A percentile compares a stretch with the other conserved stretches of the same genome.
These are phyloP conservation scores for Globisporangium rhizosaccharum DNA, from an alignment of 352 stramenopile species.

Conservation along the genomic window DNA sequence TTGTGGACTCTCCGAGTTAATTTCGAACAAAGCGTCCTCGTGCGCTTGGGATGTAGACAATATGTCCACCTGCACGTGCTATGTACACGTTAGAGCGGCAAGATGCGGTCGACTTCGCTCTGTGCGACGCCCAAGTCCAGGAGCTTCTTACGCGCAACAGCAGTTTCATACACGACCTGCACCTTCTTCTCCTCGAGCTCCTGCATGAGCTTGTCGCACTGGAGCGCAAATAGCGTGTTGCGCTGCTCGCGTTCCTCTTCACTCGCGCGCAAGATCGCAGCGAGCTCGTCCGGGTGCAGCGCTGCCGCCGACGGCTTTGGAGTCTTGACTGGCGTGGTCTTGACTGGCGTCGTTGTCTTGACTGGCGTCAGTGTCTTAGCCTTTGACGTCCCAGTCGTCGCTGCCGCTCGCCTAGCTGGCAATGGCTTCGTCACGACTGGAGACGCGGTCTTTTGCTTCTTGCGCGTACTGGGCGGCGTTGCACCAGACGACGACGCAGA, in stretches of 20 bases:
- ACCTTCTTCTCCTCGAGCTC: slow-evolving; percentile 20
- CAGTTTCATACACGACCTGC: slow-evolving; percentile 13
- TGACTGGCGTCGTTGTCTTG: background rate
- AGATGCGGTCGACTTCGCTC: slow-evolving; percentile 16
- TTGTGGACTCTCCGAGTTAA: too few species aligned
- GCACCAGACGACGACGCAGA: background rate
- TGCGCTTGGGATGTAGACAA: too few species aligned
- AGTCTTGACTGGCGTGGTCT: background rate
- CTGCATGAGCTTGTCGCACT: slow-evolving; percentile 17
- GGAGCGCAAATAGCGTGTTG: slow-evolving; percentile 13
- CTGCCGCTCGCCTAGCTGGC: background rate
- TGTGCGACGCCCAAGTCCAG: slow-evolving; percentile 22
- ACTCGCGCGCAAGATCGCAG: slow-evolving; percentile 9
- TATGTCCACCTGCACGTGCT: background rate
- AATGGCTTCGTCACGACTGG: background rate
- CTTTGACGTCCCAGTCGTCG: background rate
- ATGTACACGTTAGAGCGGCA: slow-evolving; percentile 10
- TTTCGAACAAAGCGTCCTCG: too few species aligned
- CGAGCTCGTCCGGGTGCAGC: slow-evolving; percentile 6
- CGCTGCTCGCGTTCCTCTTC: slow-evolving; percentile 18
- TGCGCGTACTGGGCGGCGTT: background rate
- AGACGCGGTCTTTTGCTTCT: slow-evolving; percentile 1
- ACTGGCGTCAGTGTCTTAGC: background rate
- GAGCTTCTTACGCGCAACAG: slow-evolving; percentile 40
- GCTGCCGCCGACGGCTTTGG: background rate